Percentiles rank a stretch among this genome's conserved stretches.
These are phyloP conservation scores for Sphenostylis stenocarpa DNA, from an alignment of 306 rosid genomes.

Conservation along the genomic window DNA sequence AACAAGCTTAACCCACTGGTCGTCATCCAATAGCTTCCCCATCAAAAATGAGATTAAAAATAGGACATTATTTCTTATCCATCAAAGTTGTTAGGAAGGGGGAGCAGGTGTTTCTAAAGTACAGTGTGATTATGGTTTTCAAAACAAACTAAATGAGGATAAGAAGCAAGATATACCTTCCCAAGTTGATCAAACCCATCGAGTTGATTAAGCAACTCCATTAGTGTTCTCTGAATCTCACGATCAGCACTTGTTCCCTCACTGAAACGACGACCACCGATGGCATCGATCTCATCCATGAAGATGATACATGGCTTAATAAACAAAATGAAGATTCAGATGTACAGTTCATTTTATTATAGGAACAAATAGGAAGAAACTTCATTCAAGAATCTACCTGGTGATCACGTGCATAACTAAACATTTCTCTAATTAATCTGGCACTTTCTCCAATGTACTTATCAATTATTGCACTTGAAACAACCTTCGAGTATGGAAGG, in stretches of 20 bases:
- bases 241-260: slow-evolving; percentile 99
- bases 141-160: not conserved
- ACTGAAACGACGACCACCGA: slow-evolving; percentile 98
- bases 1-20: not conserved
- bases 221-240: slow-evolving; percentile 93
- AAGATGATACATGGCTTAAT: slow-evolving; percentile 93
- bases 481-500: slow-evolving; percentile 58
- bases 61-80: not conserved
- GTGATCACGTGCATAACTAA: slow-evolving; percentile 98
- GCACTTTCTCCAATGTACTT: slow-evolving; percentile 98
- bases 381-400: slow-evolving; percentile 55
- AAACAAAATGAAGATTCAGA: slow-evolving; percentile 27
- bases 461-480: slow-evolving; percentile 94
- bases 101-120: not conserved
- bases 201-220: slow-evolving; percentile 96
- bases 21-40: not conserved
- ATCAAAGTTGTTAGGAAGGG: not conserved
- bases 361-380: not conserved
- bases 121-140: not conserved
- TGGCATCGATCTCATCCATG: slow-evolving; percentile 99
- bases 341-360: slow-evolving; percentile 10
- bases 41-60: not conserved
- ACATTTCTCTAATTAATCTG: slow-evolving; percentile 91
- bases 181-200: slow-evolving; percentile 98
- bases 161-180: slow-evolving; percentile 56